Base-by-base conservation (phyloP, 163 green algal species). In the Scenedesmus sp. region DNA sequence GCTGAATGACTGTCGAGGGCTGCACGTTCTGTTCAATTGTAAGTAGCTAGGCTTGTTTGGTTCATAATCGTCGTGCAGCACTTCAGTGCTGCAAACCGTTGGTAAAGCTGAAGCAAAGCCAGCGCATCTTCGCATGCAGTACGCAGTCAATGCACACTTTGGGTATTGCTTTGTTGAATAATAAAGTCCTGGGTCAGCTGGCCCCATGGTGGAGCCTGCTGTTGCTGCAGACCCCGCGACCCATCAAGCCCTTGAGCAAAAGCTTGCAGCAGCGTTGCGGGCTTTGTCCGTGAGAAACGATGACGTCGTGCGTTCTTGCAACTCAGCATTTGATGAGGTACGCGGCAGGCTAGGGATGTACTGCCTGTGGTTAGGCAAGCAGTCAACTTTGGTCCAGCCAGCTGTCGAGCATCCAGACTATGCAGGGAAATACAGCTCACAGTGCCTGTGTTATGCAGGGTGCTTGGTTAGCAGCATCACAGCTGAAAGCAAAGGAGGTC, bases 401-500 rank as follows among this genome's bases (percentile, higher is more conserved):
- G 81, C 81, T 76, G 81, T 53, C 40, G 18, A 78, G 46, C 44
- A 86, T 16, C 30, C 22, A 72, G 26, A 43, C 26, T 12, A n/a
- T n/a, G 24, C 4, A 68, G 26, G 20, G 12, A 49, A 46, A n/a
- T 10, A 20, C 44, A 44, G 49, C 46, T 70, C 24, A 80, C 18
- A 43, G 16, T 4, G n/a, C 51, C 0, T 12, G 70, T 10, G 35
- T 5, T 51, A 4, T 37, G 44, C 85, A 90, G 85, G 85, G 43
- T 46, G 44, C 16, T 51, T 46, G 61, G 84, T 24, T 82, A 65
- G 61, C 61, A 68, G 51, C 84, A n/a, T 72, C 61, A 33, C 84
- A 89, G 70, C 42, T 13, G 61, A 90, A 46, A 51, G 85, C 68
- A 15, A 90, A 72, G 43, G 85, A 84, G 30, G n/a, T 43, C 10